Percentiles rank a stretch among this genome's conserved stretches.
These are phyloP conservation scores for Coffea humblotiana DNA, from an alignment of 305 asterid species.

Conservation along the genomic window DNA sequence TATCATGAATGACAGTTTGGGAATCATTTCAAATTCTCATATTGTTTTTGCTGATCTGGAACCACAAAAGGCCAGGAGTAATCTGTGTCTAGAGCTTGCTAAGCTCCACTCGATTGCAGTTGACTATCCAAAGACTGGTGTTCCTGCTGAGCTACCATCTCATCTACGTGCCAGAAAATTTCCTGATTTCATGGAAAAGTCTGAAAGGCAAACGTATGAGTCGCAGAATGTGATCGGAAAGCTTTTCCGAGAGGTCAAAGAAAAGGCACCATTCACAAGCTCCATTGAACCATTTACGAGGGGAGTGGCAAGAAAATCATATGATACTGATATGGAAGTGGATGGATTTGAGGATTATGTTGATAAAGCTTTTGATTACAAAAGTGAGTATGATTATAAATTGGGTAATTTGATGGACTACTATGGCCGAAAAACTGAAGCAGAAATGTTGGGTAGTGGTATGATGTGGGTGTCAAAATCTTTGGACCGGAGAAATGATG, in stretches of 20 bases:
- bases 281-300: conserved; percentile 43
- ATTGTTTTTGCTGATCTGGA: conserved; percentile 78
- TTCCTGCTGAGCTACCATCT: conserved; percentile 82
- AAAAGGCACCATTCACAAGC: conserved; percentile 41
- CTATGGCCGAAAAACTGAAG: conserved; percentile 79
- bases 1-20: conserved; percentile 78
- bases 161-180: conserved; percentile 66
- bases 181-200: conserved; percentile 96
- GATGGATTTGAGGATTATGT: conserved; percentile 59
- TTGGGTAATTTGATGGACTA: conserved; percentile 87
- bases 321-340: conserved; percentile 62
- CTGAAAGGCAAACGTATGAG: conserved; percentile 53
- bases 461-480: conserved; percentile 64
- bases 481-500: conserved; percentile 74
- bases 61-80: conserved; percentile 47
- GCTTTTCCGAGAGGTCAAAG: conserved; percentile 68
- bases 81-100: conserved; percentile 63
- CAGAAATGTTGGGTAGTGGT: conserved; percentile 73
- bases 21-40: conserved; percentile 82
- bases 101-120: conserved; percentile 71
- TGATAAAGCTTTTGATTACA: conserved; percentile 57
- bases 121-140: conserved; percentile 87
- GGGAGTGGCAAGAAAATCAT: conserved; percentile 54
- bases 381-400: conserved; percentile 69
- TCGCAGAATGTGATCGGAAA: conserved; percentile 70